Percentiles rank a stretch among this genome's conserved stretches.
These are phyloP conservation scores for Drechslerella dactyloides DNA, from an alignment of 2,329 filamentous ascomycete species.

Conservation along the genomic window DNA sequence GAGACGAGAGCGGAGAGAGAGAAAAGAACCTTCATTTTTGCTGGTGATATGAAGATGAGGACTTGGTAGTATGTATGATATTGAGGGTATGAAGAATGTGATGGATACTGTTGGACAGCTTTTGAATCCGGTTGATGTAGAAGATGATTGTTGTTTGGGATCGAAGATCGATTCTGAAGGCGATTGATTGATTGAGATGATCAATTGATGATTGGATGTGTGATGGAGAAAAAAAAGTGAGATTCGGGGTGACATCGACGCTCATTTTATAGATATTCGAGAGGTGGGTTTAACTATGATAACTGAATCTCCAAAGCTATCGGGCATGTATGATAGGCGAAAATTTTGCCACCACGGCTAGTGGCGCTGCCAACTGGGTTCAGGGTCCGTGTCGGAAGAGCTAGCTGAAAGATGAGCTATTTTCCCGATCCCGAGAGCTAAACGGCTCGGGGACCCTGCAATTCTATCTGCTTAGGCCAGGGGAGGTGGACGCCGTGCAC, in stretches of 20 bases:
- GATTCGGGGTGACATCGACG: slow-evolving; percentile 17
- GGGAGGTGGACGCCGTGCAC: slow-evolving; percentile 4
- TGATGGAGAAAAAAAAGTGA: slow-evolving; percentile 12
- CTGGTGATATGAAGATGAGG: too few relatives aligned
- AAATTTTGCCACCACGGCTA: slow-evolving; percentile 27
- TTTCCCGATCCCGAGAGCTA: slow-evolving; percentile 49
- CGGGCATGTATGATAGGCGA: slow-evolving; percentile 5
- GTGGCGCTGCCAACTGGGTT: neutral
- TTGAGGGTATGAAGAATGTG: too few relatives aligned
- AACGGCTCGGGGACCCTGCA: slow-evolving; percentile 10
- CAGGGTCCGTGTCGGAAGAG: neutral
- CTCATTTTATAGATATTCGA: slow-evolving; percentile 41
- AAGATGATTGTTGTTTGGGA: neutral
- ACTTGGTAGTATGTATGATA: too few relatives aligned
- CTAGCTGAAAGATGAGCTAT: slow-evolving; percentile 20
- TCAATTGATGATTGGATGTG: slow-evolving; percentile 24
- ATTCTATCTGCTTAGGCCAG: slow-evolving; percentile 34
- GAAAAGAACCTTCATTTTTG: slow-evolving; percentile 42
- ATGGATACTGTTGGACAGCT: too few relatives aligned
- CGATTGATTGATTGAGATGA: slow-evolving; percentile 19
- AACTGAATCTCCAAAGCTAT: neutral
- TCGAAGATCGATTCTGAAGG: neutral
- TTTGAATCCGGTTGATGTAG: too few relatives aligned
- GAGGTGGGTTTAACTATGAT: neutral
- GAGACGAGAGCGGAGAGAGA: slow-evolving; percentile 41